Evolutionary conservation across 345 rosid genomes (phyloP), one percentile per base, ranked within the genome.

Genomic region (Ricinus communis): DNA sequence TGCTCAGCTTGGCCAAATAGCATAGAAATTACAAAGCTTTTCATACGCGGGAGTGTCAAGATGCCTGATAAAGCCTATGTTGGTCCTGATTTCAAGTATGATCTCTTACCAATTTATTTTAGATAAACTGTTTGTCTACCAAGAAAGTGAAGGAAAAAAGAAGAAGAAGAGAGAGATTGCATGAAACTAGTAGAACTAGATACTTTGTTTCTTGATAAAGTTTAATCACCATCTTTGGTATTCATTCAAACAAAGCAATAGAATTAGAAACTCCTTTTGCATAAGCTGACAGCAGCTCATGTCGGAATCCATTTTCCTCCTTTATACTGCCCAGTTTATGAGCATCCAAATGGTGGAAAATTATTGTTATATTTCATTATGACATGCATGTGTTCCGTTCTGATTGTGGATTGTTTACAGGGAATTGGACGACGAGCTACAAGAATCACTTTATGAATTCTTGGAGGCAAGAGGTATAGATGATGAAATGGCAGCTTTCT

Each of bases 1-100:
- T 90, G 97, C 73, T 88, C 96, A 16, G 99, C 88, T 66, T 90
- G 93, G 93, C 96, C 96, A 10, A 88, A 88, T 79, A 68, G 76
- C 70, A 70, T 95, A 40, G 90, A 87, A 77, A 85, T 95, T 57
- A 78, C 72, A 4, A 85, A 85, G 64, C 82, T 92, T 55, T 82
- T 85, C 59, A 50, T 86, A 33, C 91, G 85, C 68, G 61, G 71
- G 52, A 66, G 64, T 19, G 52, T 19, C 61, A 81, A 72, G 69
- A 69, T 54, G 72, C 68, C 65, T 28, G 77, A 72, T 0, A 65
- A 77, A 66, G 79, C 82, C 24, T 90, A 87, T 73, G 59, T 56
- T 71, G 96, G 97, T 74, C 98, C 98, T 27, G 83, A 75, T 65
- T 87, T 95, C 86, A 84, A 82, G 99, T 90, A 88, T 38, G 87